Percentiles rank a stretch among this genome's conserved stretches.
These are phyloP conservation scores for Colletotrichum noveboracense DNA, from an alignment of 2,329 filamentous ascomycete species.

Conservation along the genomic window DNA sequence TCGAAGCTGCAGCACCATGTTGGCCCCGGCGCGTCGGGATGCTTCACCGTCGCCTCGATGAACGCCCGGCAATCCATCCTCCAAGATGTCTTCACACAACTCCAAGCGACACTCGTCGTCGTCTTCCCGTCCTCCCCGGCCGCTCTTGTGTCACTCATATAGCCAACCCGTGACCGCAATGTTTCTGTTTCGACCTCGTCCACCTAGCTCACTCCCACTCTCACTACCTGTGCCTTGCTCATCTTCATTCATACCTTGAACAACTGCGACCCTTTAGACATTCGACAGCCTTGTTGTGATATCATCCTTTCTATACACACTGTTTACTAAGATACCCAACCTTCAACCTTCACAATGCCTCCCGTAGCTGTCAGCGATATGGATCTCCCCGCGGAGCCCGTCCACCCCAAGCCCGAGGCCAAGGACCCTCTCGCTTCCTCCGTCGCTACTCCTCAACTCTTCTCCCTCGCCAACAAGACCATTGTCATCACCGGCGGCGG, in stretches of 20 bases:
- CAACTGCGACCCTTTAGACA: background rate
- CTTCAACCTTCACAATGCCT: background rate
- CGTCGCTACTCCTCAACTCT: conserved; percentile 35
- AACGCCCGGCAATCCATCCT: background rate
- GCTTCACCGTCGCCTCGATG: background rate
- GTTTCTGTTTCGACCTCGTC: background rate
- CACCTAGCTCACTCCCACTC: background rate
- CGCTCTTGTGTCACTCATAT: background rate
- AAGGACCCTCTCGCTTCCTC: conserved; percentile 34
- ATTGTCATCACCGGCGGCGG: conserved; percentile 56
- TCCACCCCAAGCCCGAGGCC: conserved; percentile 30
- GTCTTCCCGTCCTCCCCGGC: background rate
- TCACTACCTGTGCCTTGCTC: background rate
- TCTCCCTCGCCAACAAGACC: conserved; percentile 50
- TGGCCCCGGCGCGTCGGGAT: background rate
- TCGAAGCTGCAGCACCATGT: background rate
- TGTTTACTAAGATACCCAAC: background rate
- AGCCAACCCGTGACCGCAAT: background rate
- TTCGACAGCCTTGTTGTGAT: background rate
- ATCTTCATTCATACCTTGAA: background rate
- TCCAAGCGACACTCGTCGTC: conserved; percentile 6
- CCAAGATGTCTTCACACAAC: background rate
- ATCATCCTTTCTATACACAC: background rate
- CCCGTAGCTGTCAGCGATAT: conserved; percentile 33
- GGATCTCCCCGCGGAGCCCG: conserved; percentile 29